Evolutionary conservation across 768 basidiomycete genomes (phyloP), one percentile per base, ranked within the genome.

Genomic region (Tubosaeta brunneosetosa): DNA sequence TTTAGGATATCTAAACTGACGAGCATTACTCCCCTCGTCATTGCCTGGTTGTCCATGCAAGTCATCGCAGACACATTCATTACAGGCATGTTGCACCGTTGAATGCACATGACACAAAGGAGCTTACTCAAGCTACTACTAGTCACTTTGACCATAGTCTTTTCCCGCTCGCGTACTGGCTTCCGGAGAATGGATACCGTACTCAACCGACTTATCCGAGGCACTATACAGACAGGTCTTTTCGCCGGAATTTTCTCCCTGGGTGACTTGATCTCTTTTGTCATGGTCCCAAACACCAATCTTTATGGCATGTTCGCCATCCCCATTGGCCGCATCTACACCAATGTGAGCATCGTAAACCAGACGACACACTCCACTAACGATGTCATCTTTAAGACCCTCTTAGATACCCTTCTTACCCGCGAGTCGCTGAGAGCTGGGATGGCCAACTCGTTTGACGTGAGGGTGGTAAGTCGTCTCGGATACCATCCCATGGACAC

Each of bases 171-270:
- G 6, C 70, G 75, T 47, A 82, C 80, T 12, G 80, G 82, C 14
- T 78, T 80, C 64, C 68, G 67, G 12, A 74, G 67, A 55, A 82
- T 76, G 6, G 79, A 83, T 55, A 77, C 71, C 0, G 71, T 80
- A 49, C 76, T 81, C 57, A 78, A 78, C 52, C 74, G 77, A 29
- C 68, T 81, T 3, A 80, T 81, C 53, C 76, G 77, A 49, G 79
- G 79, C 26, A 78, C 80, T 10, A 63, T 81, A 29, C 79, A 80
- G 55, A 81, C 81, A 4, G 80, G 80, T 37, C 55, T 78, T 6
- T 80, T 81, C 51, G 77, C 74, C 11, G 74, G 76, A 0, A 65
- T 79, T 1, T 80, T 82, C 47, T 78, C 81, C 10, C 55, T 80
- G 33, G 77, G 71, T 2, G 79, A 81, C 60, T 60, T 82, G 25